These are phyloP conservation scores for Saturnispora mendoncae DNA, from an alignment of 805 yeast genomes.

Conservation along the genomic window DNA sequence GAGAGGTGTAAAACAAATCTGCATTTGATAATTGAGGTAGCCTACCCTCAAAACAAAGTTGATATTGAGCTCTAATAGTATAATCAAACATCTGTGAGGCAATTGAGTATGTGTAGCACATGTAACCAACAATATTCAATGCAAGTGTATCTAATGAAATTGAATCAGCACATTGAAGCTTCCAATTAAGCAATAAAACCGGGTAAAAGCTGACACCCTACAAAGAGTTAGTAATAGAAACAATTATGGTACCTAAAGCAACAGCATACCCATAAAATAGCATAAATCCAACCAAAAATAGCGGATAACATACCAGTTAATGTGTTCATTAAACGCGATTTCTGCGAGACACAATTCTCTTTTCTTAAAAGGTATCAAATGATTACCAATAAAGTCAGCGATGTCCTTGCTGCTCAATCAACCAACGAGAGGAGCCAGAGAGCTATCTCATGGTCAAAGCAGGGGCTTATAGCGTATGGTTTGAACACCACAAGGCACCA, in stretches of 20 bases:
- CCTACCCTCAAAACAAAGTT: conserved; percentile 25
- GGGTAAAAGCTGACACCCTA: conserved; percentile 45
- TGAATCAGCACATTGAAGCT: conserved; percentile 36
- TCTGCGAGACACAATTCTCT: neutral
- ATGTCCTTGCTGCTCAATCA: conserved; percentile 20
- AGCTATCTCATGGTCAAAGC: conserved; percentile 64
- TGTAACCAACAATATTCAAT: conserved; percentile 40
- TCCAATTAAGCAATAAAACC: conserved; percentile 34
- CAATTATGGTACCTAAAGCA: neutral
- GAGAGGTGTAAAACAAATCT: conserved; percentile 40
- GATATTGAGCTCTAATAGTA: conserved; percentile 27
- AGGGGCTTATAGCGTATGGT: conserved; percentile 71
- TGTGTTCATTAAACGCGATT: neutral
- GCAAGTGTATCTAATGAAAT: conserved; percentile 40
- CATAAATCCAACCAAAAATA: conserved; percentile 24
- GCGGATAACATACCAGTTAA: neutral
- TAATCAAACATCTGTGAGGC: conserved; percentile 32
- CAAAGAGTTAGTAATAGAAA: neutral
- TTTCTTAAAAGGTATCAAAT: neutral
- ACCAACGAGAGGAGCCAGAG: neutral
- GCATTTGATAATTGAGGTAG: conserved; percentile 35
- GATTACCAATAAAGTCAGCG: conserved; percentile 14
- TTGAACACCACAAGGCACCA: conserved; percentile 13
- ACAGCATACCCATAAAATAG: conserved; percentile 22
- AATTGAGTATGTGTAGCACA: conserved; percentile 35